Evolutionary conservation across 345 rosid genomes (phyloP).

Genomic region (Arabidopsis arenosa): DNA sequence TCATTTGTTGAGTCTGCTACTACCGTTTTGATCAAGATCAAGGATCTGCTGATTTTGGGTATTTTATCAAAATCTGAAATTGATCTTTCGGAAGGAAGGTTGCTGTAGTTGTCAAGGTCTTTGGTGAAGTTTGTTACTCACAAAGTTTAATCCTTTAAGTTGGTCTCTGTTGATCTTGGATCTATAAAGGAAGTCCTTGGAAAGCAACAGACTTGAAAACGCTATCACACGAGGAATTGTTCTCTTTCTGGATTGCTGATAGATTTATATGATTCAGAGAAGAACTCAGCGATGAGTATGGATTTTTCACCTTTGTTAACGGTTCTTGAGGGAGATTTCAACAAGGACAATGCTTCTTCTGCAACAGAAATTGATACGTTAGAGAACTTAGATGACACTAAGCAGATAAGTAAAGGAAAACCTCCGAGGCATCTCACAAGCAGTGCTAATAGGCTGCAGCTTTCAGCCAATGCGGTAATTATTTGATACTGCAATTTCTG

Average conservation of each 20-base stretch:
- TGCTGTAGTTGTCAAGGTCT: slow-evolving; percentile 5
- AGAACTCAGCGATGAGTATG: slow-evolving; percentile 61
- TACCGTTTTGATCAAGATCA: slow-evolving; percentile 11
- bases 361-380: slow-evolving; percentile 49
- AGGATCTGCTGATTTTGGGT: slow-evolving; percentile 39
- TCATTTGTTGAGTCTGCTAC: slow-evolving; percentile 15
- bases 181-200: slow-evolving; percentile 8
- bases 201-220: slow-evolving; percentile 14
- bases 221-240: slow-evolving; percentile 1
- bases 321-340: slow-evolving; percentile 57
- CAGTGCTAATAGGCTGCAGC: slow-evolving; percentile 51
- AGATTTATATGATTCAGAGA: slow-evolving; percentile 44
- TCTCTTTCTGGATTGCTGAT: slow-evolving; percentile 22
- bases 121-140: slow-evolving; percentile 30
- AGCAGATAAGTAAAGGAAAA: slow-evolving; percentile 61
- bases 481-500: background rate
- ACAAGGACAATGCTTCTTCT: slow-evolving; percentile 47
- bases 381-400: slow-evolving; percentile 56
- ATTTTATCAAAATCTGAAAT: slow-evolving; percentile 36
- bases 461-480: slow-evolving; percentile 62
- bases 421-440: slow-evolving; percentile 75
- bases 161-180: slow-evolving; percentile 30
- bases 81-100: slow-evolving; percentile 23
- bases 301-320: slow-evolving; percentile 62
- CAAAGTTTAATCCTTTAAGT: slow-evolving; percentile 21